Conservation (phyloP, 1,284 basidiomycete genomes). For the Fomitiporia mediterranea region DNA sequence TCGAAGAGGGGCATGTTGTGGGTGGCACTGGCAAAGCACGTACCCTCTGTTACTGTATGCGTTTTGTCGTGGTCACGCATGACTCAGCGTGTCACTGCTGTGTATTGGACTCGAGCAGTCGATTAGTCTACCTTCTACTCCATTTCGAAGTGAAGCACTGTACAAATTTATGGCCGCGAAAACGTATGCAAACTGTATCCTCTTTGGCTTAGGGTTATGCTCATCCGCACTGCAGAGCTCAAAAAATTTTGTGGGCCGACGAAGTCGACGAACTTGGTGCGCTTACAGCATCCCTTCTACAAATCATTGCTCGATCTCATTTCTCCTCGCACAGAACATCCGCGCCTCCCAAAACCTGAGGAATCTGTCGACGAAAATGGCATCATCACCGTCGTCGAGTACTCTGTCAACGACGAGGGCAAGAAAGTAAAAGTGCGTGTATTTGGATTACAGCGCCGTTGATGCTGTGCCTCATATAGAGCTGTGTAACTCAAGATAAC, state of each 20-base stretch:
- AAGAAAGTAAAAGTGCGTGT: conserved; percentile 86
- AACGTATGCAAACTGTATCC: not conserved
- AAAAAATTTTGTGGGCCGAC: conserved; percentile 67
- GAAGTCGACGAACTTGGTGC: conserved; percentile 73
- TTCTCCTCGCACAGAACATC: conserved; percentile 31
- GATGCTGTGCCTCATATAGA: not conserved
- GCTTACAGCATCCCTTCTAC: conserved; percentile 15
- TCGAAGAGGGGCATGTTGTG: not conserved
- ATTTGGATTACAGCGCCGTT: not conserved
- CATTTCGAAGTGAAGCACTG: no score
- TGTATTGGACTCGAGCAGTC: no score
- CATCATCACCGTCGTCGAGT: conserved; percentile 82
- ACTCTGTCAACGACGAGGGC: conserved; percentile 85
- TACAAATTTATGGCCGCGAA: not conserved
- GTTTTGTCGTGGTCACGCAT: no score
- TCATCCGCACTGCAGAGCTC: not conserved
- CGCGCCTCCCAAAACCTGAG: conserved; percentile 35
- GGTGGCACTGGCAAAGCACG: no score
- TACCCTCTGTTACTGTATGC: no score
- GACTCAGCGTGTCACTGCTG: no score
- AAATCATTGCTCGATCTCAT: not conserved
- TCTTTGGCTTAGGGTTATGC: not conserved
- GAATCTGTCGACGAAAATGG: conserved; percentile 87
- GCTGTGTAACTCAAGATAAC: conserved; percentile 55
- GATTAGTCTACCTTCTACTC: no score